Evolutionary conservation across 495 filamentous ascomycete genomes (phyloP), one percentile per base, ranked within the genome.

Genomic region (Penicillium dipodomyicola): DNA sequence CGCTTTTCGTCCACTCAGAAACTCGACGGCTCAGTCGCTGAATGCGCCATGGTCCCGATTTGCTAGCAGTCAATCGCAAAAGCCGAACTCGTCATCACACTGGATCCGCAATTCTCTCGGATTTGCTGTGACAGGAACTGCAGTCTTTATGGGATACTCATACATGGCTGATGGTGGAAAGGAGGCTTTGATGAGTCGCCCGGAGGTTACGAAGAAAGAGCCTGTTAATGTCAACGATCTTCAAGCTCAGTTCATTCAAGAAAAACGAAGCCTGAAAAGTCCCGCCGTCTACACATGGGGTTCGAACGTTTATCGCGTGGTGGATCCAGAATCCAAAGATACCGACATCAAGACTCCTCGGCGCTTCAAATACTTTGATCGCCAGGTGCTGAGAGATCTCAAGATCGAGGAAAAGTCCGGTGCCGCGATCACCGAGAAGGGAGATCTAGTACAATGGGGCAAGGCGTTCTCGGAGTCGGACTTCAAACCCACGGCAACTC

Each of bases 231-330:
- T 63, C 35, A 68, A 93, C 54, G 61, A 86, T 30, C 81, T 92
- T 19, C 87, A 87, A 62, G 85, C 84, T 10, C 84, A 91, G 63
- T 89, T 92, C 68, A 75, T 91, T 17, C 89, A 96, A 72, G 88
- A 93, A 39, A 92, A 90, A 77, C 85, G 82, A 64, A 95, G 90
- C 66, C 87, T 89, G 83, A 91, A 92, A 71, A 86, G 89, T 52
- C 93, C 94, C 3, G 94, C 90, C 0, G 87, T 97, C 2, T 96
- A 96, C 74, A 84, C 86, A 27, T 98, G 94, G 93, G 94, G 94
- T 15, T 88, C 87, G 2, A 98, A 98, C 65, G 79, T 74, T n/a
- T 89, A 92, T 39, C 76, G 79, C 52, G 93, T 97, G 4, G 90
- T 86, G 27, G 93, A 91, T 27, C 92, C 93, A 1, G 89, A 88